Base-by-base conservation (phyloP, 805 yeast species). In the Metschnikowia henanensis region DNA sequence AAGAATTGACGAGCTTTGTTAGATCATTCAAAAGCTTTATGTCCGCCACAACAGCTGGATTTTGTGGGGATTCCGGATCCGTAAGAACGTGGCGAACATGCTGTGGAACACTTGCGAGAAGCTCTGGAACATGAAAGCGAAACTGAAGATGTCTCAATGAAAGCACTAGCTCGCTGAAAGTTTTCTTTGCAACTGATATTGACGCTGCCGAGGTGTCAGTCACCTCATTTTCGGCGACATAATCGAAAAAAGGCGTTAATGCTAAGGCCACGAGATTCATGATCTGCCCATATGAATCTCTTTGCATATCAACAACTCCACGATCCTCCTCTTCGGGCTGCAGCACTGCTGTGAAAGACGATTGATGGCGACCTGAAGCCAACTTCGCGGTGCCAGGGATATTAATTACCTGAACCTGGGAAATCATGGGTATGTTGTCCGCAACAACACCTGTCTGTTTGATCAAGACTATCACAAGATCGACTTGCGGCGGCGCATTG, bases 141-240 rank as follows among this genome's bases (percentile, higher is more conserved):
- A 83, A 84, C 50, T 84, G 84, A 13, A 87, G 63, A 55, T 84
- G 83, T 46, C 80, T 81, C 12, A 90, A 65, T 0, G 92, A 81
- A 15, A 78, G 57, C 1, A 86, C 78, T 18, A 90, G 65, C 45
- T 88, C 96, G 28, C 77, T 74, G 41, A 89, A 73, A 55, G 81
- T 84, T 50, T 80, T 80, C 0, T 89, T 74, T 3, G 53, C 45
- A 8, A 34, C 20, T 10, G 53, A 26, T 10, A 48, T 29, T 4
- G 53, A 32, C 10, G 41, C 33, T 6, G 49, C 32, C 3, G 45
- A 35, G 4, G 46, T 41, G 13, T 45, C 55, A 7, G 36, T 19
- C 13, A 38, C 21, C 20, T 43, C 42, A 10, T 18, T 40, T 15
- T 41, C 48, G 7, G 41, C 35, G 6, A 77, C 59, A 7, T 76